A percentile compares a stretch with the other conserved stretches of the same genome.
phyloP scores from a whole-genome alignment of 1,284 basidiomycete genomes.

The Papiliotrema flavescens region DNA sequence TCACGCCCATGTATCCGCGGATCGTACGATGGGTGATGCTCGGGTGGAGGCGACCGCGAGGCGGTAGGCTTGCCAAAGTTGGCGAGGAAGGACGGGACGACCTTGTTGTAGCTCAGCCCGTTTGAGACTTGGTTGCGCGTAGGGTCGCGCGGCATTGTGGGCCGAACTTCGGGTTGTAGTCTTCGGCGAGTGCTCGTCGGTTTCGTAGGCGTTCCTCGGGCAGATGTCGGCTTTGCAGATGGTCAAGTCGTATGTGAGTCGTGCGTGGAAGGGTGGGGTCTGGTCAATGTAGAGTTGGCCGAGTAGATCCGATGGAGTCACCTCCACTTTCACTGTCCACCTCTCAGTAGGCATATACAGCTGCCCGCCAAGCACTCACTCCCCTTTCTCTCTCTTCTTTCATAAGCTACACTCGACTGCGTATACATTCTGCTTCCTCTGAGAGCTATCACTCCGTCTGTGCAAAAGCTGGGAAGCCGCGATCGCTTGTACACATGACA shows the following conservation, averaged over 20 bases:
- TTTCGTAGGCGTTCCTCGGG: neutral
- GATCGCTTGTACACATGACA: slow-evolving; percentile 12
- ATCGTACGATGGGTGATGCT: slow-evolving; percentile 2
- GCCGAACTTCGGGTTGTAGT: neutral
- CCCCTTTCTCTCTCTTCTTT: too few species aligned
- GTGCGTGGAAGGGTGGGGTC: neutral
- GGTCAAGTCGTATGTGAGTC: neutral
- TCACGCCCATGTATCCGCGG: neutral
- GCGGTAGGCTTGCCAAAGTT: slow-evolving; percentile 35
- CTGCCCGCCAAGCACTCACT: too few species aligned
- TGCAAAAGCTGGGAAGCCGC: neutral
- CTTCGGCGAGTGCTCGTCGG: neutral
- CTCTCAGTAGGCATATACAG: too few species aligned
- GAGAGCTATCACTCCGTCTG: too few species aligned
- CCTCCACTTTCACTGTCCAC: slow-evolving; percentile 5
- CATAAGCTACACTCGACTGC: neutral
- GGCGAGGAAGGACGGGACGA: slow-evolving; percentile 32
- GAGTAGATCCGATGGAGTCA: neutral
- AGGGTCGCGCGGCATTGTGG: slow-evolving; percentile 11
- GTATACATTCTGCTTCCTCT: neutral
- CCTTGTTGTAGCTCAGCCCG: slow-evolving; percentile 35
- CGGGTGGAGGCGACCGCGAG: slow-evolving; percentile 11
- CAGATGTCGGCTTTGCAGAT: too few species aligned
- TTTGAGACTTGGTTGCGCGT: slow-evolving; percentile 24
- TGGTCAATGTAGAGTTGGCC: neutral